Evolutionary conservation across 2,329 filamentous ascomycete genomes (phyloP).

Genomic region (Scedosporium apiospermum): DNA sequence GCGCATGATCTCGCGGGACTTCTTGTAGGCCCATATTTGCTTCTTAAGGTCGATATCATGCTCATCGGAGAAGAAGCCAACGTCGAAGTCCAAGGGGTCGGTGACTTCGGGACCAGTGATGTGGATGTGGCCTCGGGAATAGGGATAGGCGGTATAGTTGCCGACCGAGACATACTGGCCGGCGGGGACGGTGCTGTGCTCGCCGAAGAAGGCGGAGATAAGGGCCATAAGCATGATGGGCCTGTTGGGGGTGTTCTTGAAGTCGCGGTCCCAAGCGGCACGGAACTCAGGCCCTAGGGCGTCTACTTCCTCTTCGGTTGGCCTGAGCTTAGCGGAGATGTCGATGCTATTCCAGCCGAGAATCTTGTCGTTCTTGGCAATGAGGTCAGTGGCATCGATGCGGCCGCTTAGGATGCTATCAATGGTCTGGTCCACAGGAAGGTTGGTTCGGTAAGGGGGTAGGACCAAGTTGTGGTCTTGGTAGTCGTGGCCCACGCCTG

Average conservation of each 20-base stretch:
- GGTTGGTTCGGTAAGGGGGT: constrained; percentile 37
- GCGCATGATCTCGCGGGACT: constrained; percentile 50
- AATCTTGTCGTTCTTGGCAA: constrained; percentile 18
- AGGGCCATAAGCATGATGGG: constrained; percentile 15
- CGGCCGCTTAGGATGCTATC: constrained; percentile 18
- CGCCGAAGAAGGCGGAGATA: constrained; percentile 15
- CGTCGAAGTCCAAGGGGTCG: constrained; percentile 37
- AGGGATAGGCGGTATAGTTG: constrained; percentile 48
- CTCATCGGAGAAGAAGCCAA: constrained; percentile 37
- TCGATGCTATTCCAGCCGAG: constrained; percentile 48
- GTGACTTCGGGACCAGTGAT: constrained; percentile 29
- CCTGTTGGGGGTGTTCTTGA: constrained; percentile 19
- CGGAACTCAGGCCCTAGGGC: constrained; percentile 40
- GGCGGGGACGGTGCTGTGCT: constrained; percentile 26
- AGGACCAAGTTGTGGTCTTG: constrained; percentile 35
- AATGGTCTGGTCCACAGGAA: constrained; percentile 34
- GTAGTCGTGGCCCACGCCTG: constrained; percentile 38
- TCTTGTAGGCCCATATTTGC: constrained; percentile 57
- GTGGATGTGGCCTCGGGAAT: constrained; percentile 49
- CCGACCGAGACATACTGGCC: constrained; percentile 40
- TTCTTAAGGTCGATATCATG: constrained; percentile 49
- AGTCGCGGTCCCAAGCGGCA: constrained; percentile 41
- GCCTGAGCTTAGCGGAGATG: constrained; percentile 41
- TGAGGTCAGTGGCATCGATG: constrained; percentile 11
- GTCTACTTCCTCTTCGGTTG: constrained; percentile 39